phyloP scores from a whole-genome alignment of 345 rosid species.

The Eutrema heterophyllum region DNA sequence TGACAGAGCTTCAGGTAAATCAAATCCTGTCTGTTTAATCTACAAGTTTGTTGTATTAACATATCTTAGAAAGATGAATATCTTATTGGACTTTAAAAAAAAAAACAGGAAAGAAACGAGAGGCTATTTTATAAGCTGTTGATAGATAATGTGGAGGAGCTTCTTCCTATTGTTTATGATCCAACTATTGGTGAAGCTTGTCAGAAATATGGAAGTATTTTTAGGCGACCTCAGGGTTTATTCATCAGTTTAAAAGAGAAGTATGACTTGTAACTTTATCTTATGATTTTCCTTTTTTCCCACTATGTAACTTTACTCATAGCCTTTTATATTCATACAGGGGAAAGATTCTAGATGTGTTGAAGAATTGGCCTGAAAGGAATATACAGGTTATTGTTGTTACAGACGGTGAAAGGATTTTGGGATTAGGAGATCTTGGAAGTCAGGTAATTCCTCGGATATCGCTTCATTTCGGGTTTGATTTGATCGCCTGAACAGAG shows the following conservation, averaged over 20 bases:
- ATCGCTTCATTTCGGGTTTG: not conserved
- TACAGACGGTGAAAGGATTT: conserved; percentile 89
- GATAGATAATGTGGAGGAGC: conserved; percentile 86
- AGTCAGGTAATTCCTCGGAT: conserved; percentile 65
- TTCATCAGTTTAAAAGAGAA: conserved; percentile 89
- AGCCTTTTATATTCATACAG: conserved; percentile 28
- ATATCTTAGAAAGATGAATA: not conserved
- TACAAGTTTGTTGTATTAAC: not conserved
- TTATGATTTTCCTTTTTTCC: not conserved
- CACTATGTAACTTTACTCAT: not conserved
- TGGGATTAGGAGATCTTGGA: conserved; percentile 97
- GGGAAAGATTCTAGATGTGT: conserved; percentile 83
- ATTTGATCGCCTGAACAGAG: not conserved
- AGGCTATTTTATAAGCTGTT: conserved; percentile 81
- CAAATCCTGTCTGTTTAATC: not conserved
- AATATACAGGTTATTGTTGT: conserved; percentile 89
- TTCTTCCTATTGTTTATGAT: conserved; percentile 87
- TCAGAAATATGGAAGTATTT: conserved; percentile 88
- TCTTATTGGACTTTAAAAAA: not conserved
- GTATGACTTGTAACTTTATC: conserved; percentile 31
- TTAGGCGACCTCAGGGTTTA: conserved; percentile 93
- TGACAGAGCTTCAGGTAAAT: conserved; percentile 86
- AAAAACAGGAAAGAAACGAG: conserved; percentile 75
- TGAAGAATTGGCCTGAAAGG: conserved; percentile 92
- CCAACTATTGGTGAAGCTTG: conserved; percentile 99